A percentile compares a stretch with the other conserved stretches of the same genome.
Evolutionary conservation across 2,329 filamentous ascomycete genomes (phyloP).

Genomic region (Alternaria gaisen): DNA sequence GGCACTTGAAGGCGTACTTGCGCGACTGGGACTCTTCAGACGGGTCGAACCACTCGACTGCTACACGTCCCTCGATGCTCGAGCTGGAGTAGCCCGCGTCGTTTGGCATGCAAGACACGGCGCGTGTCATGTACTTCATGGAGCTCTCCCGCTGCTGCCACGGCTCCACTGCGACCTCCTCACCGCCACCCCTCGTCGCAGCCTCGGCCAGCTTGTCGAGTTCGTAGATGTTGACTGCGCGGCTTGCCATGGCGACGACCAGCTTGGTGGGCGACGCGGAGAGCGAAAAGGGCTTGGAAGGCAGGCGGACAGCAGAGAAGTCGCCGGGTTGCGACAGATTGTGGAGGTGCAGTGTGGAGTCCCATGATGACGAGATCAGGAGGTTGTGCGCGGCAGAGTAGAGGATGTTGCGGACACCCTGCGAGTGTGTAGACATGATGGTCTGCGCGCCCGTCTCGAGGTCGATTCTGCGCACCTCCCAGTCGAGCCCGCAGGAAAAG

Average conservation of each 20-base stretch:
- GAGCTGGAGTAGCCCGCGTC: constrained; percentile 92
- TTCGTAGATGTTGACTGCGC: constrained; percentile 95
- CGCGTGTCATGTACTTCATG: constrained; percentile 93
- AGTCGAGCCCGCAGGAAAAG: constrained; percentile 87
- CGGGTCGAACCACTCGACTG: constrained; percentile 98
- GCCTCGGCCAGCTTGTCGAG: constrained; percentile 69
- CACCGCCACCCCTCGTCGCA: constrained; percentile 29
- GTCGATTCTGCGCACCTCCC: constrained; percentile 83
- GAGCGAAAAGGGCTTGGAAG: constrained; percentile 88
- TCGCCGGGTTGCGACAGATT: constrained; percentile 63
- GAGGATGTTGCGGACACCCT: constrained; percentile 82
- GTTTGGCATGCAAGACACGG: constrained; percentile 94
- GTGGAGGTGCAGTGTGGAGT: constrained; percentile 88
- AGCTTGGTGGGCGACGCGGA: constrained; percentile 81
- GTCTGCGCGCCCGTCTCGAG: constrained; percentile 76
- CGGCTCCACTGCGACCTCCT: constrained; percentile 68
- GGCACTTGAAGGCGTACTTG: constrained; percentile 99
- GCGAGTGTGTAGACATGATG: constrained; percentile 78
- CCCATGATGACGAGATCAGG: constrained; percentile 92
- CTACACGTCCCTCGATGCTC: constrained; percentile 93
- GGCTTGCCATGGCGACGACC: constrained; percentile 93
- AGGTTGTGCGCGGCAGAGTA: constrained; percentile 80
- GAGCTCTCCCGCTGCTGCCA: constrained; percentile 95
- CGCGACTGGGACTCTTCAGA: constrained; percentile 84
- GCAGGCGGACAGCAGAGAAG: constrained; percentile 74